These are phyloP conservation scores for Russula virescens DNA, from an alignment of 768 basidiomycete genomes.

Conservation along the genomic window DNA sequence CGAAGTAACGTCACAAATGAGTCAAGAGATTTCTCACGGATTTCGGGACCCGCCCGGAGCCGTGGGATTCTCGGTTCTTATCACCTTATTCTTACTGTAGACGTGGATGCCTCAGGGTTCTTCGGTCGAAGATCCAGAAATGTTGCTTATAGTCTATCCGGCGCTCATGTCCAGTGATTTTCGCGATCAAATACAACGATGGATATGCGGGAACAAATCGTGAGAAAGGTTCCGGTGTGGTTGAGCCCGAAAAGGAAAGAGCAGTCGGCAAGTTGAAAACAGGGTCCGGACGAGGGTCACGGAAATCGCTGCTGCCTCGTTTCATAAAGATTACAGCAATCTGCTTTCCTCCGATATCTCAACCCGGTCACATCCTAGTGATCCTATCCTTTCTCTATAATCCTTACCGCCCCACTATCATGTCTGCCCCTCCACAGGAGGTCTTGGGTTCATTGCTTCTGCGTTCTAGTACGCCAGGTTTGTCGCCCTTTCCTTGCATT, in stretches of 20 bases:
- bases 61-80: too few species aligned
- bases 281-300: background rate
- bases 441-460: conserved; percentile 23
- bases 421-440: conserved; percentile 18
- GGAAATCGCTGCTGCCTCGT: conserved; percentile 4
- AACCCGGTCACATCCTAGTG: background rate
- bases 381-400: background rate
- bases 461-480: conserved; percentile 26
- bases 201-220: background rate
- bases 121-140: too few species aligned
- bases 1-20: background rate
- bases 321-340: conserved; percentile 19
- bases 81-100: background rate
- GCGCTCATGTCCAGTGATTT: too few species aligned
- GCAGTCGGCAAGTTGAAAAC: conserved; percentile 8
- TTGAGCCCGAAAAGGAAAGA: conserved; percentile 8
- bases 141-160: too few species aligned
- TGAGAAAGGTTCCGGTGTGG: conserved; percentile 4
- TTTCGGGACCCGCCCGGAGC: too few species aligned
- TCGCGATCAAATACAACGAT: too few species aligned
- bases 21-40: too few species aligned
- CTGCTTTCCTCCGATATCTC: conserved; percentile 9
- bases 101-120: background rate
- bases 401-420: conserved; percentile 6
- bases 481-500: background rate